A percentile compares a stretch with the other conserved stretches of the same genome.
Evolutionary conservation across 2,329 filamentous ascomycete genomes (phyloP).

Genomic region (Dryadomyces sulphureus): DNA sequence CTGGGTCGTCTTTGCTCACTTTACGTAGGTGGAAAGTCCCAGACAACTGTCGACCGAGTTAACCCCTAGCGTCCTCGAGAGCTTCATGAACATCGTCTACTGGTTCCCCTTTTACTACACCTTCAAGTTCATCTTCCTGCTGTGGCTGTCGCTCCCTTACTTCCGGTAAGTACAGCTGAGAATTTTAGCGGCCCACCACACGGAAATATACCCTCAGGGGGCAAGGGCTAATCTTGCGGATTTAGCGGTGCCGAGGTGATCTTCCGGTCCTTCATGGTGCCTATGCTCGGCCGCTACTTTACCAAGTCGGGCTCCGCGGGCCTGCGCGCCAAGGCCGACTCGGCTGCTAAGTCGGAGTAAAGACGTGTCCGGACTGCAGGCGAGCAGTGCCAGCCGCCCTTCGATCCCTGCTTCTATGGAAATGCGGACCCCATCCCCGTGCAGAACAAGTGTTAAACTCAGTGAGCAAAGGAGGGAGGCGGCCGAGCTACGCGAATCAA

Average conservation of each 20-base stretch:
- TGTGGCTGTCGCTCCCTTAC: conserved; percentile 94
- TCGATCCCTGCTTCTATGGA: not conserved
- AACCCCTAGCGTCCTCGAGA: conserved; percentile 52
- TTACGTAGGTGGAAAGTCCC: conserved; percentile 54
- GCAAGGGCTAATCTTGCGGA: conserved; percentile 10
- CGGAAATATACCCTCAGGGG: not conserved
- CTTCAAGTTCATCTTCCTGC: conserved; percentile 95
- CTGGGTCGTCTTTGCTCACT: conserved; percentile 75
- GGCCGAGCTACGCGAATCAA: not conserved
- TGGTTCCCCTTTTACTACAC: conserved; percentile 99
- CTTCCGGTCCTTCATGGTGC: conserved; percentile 91
- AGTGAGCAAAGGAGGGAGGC: not conserved
- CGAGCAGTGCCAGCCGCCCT: not conserved
- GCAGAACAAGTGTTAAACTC: too few species aligned
- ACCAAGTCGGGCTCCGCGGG: conserved; percentile 53
- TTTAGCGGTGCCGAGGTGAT: conserved; percentile 81
- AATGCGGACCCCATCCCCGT: too few species aligned
- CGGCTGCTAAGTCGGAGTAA: conserved; percentile 57
- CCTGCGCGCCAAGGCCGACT: conserved; percentile 77
- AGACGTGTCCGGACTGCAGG: not conserved
- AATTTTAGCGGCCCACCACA: not conserved
- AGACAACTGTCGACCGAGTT: not conserved
- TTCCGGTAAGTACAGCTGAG: conserved; percentile 58
- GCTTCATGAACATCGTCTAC: conserved; percentile 71
- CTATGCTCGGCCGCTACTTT: conserved; percentile 90